Evolutionary conservation across 768 basidiomycete species (phyloP), one percentile per base, ranked within the genome.

Genomic region (Cystofilobasidium ferigula): DNA sequence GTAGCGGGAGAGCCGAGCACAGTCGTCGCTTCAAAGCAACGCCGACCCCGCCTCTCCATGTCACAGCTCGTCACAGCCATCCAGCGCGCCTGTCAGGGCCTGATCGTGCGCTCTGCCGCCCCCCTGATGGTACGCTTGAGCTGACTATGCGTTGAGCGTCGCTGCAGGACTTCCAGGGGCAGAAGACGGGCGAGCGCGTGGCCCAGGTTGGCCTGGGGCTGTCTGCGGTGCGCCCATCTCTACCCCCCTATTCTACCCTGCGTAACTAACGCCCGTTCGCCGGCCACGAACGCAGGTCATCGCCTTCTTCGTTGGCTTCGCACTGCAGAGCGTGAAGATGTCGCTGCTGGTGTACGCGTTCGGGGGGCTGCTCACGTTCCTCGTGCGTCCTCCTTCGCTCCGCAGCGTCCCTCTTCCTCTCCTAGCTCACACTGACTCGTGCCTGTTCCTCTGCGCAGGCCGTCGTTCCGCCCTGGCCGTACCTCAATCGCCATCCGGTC

Each of bases 81-180:
- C 26, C 54, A 63, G 38, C 36, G 38, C 4, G 30, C 38, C 9
- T 22, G 36, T 26, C 51, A 63, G 36, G 62, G 62, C 35, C 30
- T 38, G 35, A 63, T 63, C 38, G 62, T 63, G 28, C n/a, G 62
- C 4, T 26, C 36, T 56, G 3, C 9, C 28, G 10, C 6, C 47
- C 14, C 10, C 22, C 18, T 53, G 1, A 1, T 16, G 47, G 6
- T 22, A 3, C 2, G 32, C 24, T 14, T 42, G 18, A 28, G 1
- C 48, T 62, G 48, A 53, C 48, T 26, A 9, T 1, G 8, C 26
- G 7, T 9, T n/a, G 10, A 14, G 35, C 13, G 14, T n/a, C 16
- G 22, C 28, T 63, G 9, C 48, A 63, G 62, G 62, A 63, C 51
- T 56, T 40, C 26, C 62, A 63, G 34, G 62, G 62, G n/a, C 51